Conservation (phyloP, 169 alveolate species). For the Neospora caninum region DNA sequence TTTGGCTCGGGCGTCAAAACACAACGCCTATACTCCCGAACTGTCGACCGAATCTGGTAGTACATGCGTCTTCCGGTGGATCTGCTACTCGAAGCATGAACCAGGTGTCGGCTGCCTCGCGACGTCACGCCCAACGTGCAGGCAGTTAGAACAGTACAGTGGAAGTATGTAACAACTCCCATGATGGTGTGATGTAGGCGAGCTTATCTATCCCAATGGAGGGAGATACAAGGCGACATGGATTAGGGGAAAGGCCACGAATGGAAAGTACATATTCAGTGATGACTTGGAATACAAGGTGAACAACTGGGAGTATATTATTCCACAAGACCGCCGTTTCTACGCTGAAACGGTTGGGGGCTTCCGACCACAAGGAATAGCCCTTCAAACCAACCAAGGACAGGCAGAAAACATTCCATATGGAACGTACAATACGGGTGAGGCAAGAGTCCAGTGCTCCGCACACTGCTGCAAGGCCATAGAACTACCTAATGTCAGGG, state of each 20-base stretch:
- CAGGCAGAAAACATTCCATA: constrained; percentile 18
- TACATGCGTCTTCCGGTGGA: too few relatives aligned
- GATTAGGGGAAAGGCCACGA: constrained; percentile 80
- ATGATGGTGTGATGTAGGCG: constrained; percentile 54
- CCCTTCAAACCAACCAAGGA: constrained; percentile 17
- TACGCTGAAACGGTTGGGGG: constrained; percentile 39
- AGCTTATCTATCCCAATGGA: constrained; percentile 84
- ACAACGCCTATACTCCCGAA: too few relatives aligned
- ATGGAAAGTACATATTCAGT: constrained; percentile 48
- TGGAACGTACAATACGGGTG: constrained; percentile 63
- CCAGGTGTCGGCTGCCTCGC: too few relatives aligned
- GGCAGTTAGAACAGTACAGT: too few relatives aligned
- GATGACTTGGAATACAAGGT: constrained; percentile 59
- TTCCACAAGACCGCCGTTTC: constrained; percentile 55
- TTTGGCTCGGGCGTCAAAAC: too few relatives aligned
- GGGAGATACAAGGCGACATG: constrained; percentile 84
- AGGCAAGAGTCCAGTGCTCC: background rate
- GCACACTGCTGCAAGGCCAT: background rate
- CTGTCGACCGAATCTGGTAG: too few relatives aligned
- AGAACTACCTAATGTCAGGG: too few relatives aligned
- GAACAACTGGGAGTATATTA: constrained; percentile 55
- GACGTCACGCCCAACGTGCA: too few relatives aligned
- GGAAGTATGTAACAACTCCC: background rate
- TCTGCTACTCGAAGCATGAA: too few relatives aligned
- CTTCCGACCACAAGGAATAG: constrained; percentile 42